Base-by-base conservation (phyloP, 495 filamentous ascomycete genomes). In the Rostrohypoxylon terebratum region DNA sequence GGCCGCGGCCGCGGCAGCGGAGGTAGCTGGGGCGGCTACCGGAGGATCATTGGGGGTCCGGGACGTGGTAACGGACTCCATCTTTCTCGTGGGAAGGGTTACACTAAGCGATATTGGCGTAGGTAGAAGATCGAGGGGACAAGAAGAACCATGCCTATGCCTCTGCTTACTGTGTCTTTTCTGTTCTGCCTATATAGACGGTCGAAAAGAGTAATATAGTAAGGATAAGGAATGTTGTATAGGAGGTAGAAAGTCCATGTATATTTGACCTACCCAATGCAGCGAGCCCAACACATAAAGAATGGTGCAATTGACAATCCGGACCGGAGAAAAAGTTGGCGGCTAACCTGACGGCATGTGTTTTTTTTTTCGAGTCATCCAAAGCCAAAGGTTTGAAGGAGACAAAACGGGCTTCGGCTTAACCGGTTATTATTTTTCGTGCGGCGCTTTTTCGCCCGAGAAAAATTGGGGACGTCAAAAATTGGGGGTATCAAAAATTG, bases 361-460 rank as follows among this genome's bases (percentile, higher is more conserved):
- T 25, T 16, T 40, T 45, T 40, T 45, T 23, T 16, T 34, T 45
- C n/a, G 16, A 63, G 44, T 65, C 61, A 66, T 59, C 58, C 18
- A 58, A 54, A 28, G 28, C 28, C 28, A 28, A 20, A 21, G 53
- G 34, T 11, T 20, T 14, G 59, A 66, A 45, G 20, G 40, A 65
- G 23, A 40, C 21, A 63, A 57, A 18, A 47, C 38, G 48, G 48
- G 53, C 25, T 40, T 65, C 61, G 58, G 69, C 33, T 73, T 11
- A 13, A 57, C 72, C 76, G 76, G 76, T 68, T 59, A 77, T 77
- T 69, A 55, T 64, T 78, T 75, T 77, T 70, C 59, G 45, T 50
- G 65, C 73, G 69, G 68, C 7, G 21, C 38, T 71, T 68, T 75
- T 59, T 71, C 59, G 68, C 38, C 72, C 63, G 68, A 75, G 28